phyloP scores from a whole-genome alignment of 1,284 basidiomycete genomes.

The Ceratobasidium sp. region DNA sequence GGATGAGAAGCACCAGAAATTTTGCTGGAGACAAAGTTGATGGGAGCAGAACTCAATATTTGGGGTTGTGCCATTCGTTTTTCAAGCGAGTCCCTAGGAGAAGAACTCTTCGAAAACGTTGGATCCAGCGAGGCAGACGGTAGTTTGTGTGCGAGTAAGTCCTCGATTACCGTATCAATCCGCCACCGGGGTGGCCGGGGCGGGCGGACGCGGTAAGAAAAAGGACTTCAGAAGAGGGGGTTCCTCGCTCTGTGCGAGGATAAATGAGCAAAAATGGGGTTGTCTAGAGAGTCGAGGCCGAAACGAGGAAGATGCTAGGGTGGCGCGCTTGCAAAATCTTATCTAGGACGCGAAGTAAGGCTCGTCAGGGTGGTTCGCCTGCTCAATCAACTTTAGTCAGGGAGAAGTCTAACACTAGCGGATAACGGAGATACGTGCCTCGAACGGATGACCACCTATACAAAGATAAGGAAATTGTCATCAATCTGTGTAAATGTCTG shows the following conservation, averaged over 20 bases:
- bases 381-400: constrained; percentile 45
- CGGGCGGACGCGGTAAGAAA: constrained; percentile 66
- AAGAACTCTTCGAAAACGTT: constrained; percentile 22
- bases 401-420: constrained; percentile 26
- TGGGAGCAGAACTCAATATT: constrained; percentile 57
- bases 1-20: constrained; percentile 46
- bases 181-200: constrained; percentile 75
- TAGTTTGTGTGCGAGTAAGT: constrained; percentile 47
- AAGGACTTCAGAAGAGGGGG: constrained; percentile 66
- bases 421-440: constrained; percentile 60
- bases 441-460: constrained; percentile 80
- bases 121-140: constrained; percentile 37
- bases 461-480: constrained; percentile 44
- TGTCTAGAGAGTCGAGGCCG: constrained; percentile 39
- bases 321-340: constrained; percentile 15
- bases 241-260: constrained; percentile 79
- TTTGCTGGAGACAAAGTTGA: constrained; percentile 59
- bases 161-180: constrained; percentile 66
- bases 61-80: constrained; percentile 69
- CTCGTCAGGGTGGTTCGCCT: constrained; percentile 81
- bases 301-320: constrained; percentile 44
- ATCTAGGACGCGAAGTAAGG: neutral
- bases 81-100: constrained; percentile 29
- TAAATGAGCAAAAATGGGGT: constrained; percentile 57
- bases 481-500: constrained; percentile 41